These are phyloP conservation scores for Xylariales sp. DNA, from an alignment of 2,329 filamentous ascomycete genomes.

Conservation along the genomic window DNA sequence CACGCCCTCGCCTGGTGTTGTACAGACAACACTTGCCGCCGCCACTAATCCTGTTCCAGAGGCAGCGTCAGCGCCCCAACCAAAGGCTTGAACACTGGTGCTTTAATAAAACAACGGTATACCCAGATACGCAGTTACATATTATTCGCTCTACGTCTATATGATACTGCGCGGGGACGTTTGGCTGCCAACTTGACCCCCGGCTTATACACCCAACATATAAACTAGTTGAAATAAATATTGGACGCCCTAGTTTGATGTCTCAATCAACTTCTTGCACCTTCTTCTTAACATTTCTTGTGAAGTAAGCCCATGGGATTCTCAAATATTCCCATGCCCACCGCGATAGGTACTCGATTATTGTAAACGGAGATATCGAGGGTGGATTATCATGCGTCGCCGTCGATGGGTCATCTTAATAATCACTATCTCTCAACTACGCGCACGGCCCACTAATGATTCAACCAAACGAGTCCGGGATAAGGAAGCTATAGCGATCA, in stretches of 20 bases:
- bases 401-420: not conserved
- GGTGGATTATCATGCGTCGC: too few species aligned
- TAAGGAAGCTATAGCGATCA: too few species aligned
- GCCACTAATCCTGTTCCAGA: slow-evolving; percentile 42
- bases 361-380: not conserved
- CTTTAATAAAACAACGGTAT: slow-evolving; percentile 10
- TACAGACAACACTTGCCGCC: slow-evolving; percentile 49
- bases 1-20: slow-evolving; percentile 46
- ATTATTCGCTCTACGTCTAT: slow-evolving; percentile 16
- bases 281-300: not conserved
- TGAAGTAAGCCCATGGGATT: not conserved
- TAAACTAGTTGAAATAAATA: slow-evolving; percentile 20
- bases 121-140: slow-evolving; percentile 14
- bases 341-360: not conserved
- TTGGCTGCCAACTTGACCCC: not conserved
- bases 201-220: slow-evolving; percentile 1
- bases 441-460: not conserved
- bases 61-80: slow-evolving; percentile 40
- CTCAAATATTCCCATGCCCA: too few species aligned
- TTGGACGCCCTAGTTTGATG: not conserved
- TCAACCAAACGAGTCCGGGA: too few species aligned
- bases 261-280: not conserved
- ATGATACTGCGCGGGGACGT: slow-evolving; percentile 19
- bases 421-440: not conserved
- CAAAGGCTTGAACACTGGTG: slow-evolving; percentile 38